Conservation (phyloP, 2,329 filamentous ascomycete species). For the Epichloe gansuensis region DNA sequence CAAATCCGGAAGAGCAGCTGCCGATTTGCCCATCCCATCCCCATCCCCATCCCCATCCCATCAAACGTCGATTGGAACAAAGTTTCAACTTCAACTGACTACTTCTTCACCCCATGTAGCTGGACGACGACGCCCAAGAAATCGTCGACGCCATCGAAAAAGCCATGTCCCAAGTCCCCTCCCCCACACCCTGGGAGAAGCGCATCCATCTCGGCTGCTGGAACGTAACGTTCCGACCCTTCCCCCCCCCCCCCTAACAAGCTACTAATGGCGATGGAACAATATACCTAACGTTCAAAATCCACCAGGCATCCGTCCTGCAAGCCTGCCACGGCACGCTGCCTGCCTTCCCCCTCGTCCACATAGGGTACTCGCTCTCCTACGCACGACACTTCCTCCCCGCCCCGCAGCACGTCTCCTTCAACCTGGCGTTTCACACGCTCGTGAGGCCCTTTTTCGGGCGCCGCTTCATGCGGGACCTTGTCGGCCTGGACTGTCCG, state of each 20-base stretch:
- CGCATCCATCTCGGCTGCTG: constrained; percentile 73
- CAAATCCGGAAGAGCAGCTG: no score
- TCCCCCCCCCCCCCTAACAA: no score
- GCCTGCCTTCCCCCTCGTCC: constrained; percentile 46
- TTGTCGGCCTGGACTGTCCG: constrained; percentile 34
- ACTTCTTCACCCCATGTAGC: constrained; percentile 36
- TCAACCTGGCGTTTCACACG: constrained; percentile 62
- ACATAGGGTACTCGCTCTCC: constrained; percentile 52
- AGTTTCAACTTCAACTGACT: no score
- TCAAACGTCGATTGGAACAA: no score
- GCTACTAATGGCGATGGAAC: no score
- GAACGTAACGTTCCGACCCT: constrained; percentile 36
- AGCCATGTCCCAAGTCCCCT: constrained; percentile 43
- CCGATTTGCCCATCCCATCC: no score
- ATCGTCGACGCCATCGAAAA: constrained; percentile 58
- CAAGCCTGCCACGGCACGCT: constrained; percentile 48
- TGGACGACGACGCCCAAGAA: constrained; percentile 54
- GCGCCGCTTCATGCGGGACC: constrained; percentile 49
- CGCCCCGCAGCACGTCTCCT: constrained; percentile 52
- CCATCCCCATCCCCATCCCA: no score
- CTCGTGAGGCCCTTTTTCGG: constrained; percentile 57
- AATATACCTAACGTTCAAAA: no score
- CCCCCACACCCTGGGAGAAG: constrained; percentile 50
- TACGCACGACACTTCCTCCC: constrained; percentile 60
- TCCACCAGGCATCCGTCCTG: constrained; percentile 50